Conservation (phyloP, 176 grass and related monocot species). For the Neostapfia colusana region DNA sequence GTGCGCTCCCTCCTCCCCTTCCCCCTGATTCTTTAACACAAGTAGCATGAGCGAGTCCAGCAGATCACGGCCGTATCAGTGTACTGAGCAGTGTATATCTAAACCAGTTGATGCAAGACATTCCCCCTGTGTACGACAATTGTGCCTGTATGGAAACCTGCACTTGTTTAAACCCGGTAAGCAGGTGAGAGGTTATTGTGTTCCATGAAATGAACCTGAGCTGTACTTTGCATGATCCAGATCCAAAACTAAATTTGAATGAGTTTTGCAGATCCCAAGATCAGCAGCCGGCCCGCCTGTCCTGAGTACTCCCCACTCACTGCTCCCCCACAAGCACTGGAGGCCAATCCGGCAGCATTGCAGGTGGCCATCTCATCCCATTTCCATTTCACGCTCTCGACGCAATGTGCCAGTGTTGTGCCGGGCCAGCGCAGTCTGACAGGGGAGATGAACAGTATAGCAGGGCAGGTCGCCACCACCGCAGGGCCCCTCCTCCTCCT, state of each 20-base stretch:
- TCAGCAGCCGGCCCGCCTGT: constrained; percentile 32
- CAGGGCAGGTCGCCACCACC: constrained; percentile 25
- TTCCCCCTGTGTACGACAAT: constrained; percentile 41
- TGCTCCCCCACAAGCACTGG: constrained; percentile 44
- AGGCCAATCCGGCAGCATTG: constrained; percentile 43
- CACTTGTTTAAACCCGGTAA: constrained; percentile 37
- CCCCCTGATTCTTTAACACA: constrained; percentile 38
- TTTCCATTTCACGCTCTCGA: constrained; percentile 34
- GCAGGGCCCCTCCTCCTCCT: constrained; percentile 22
- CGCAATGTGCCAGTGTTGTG: constrained; percentile 43
- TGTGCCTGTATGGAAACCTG: constrained; percentile 32
- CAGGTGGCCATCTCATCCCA: constrained; percentile 46
- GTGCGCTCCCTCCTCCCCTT: no score
- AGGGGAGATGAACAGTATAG: constrained; percentile 45
- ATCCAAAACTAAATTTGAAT: constrained; percentile 66
- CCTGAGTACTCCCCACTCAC: constrained; percentile 20
- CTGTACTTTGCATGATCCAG: constrained; percentile 51
- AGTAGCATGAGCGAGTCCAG: neutral
- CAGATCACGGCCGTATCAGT: neutral
- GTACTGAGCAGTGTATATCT: constrained; percentile 1
- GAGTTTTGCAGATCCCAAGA: constrained; percentile 62
- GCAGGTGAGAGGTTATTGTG: constrained; percentile 31
- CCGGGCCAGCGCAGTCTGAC: constrained; percentile 47
- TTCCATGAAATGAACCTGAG: constrained; percentile 44
- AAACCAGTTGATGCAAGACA: constrained; percentile 29